Percentiles rank a stretch among this genome's conserved stretches.
Evolutionary conservation across 2,329 filamentous ascomycete genomes (phyloP).

Genomic region (Paraconiothyrium sp.): DNA sequence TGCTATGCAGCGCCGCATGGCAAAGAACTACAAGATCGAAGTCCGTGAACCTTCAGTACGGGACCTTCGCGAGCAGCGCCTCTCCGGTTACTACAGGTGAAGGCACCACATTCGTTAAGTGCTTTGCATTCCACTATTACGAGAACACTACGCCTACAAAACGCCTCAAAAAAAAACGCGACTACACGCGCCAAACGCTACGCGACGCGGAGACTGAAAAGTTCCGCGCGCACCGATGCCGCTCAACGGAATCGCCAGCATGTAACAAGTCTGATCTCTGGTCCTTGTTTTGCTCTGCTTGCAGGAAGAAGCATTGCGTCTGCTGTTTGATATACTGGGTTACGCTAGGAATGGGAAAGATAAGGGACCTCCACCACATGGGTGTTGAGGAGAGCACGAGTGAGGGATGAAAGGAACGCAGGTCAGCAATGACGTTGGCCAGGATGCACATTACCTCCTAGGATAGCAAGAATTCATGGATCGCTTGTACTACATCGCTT

Average conservation of each 20-base stretch:
- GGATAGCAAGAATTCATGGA: constrained; percentile 11
- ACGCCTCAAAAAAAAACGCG: background rate
- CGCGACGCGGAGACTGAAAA: constrained; percentile 33
- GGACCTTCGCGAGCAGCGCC: constrained; percentile 49
- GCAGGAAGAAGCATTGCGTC: constrained; percentile 35
- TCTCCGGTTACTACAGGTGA: constrained; percentile 53
- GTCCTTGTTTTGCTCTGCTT: constrained; percentile 38
- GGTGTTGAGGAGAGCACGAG: constrained; percentile 30
- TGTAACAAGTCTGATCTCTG: constrained; percentile 32
- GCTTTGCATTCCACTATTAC: constrained; percentile 19
- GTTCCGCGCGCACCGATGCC: constrained; percentile 30
- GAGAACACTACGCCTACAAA: constrained; percentile 5
- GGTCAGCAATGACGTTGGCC: constrained; percentile 16
- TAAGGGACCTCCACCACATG: constrained; percentile 29
- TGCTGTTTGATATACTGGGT: constrained; percentile 34
- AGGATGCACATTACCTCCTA: background rate
- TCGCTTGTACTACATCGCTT: constrained; percentile 8
- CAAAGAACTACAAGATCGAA: constrained; percentile 52
- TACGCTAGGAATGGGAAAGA: constrained; percentile 20
- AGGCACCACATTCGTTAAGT: constrained; percentile 26
- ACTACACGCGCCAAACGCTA: constrained; percentile 8
- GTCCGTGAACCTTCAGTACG: constrained; percentile 52
- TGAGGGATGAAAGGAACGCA: constrained; percentile 6
- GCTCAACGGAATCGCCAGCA: constrained; percentile 31
- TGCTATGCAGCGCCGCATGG: constrained; percentile 45